phyloP scores from a whole-genome alignment of 2,329 filamentous ascomycete species.

The Aureobasidium mangrovei region DNA sequence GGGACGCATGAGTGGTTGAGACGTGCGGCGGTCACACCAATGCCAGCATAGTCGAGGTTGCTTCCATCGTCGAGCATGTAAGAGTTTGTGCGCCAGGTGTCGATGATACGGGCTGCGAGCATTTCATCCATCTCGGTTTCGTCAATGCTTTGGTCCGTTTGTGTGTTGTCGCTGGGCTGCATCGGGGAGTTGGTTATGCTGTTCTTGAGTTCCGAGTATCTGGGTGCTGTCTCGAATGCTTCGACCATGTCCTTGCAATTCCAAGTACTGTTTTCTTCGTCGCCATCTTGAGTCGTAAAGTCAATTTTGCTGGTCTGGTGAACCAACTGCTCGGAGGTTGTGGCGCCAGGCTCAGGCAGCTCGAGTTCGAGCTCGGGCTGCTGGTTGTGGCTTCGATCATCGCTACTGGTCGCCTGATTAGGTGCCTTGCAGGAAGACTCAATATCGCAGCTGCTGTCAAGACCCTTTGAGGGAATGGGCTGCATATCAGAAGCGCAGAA shows the following conservation, averaged over 20 bases:
- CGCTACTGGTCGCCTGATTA: background rate
- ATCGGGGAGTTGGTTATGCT: background rate
- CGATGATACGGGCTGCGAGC: background rate
- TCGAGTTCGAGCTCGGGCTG: background rate
- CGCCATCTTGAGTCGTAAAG: background rate
- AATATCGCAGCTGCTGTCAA: background rate
- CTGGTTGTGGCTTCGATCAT: background rate
- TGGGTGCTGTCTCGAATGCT: background rate
- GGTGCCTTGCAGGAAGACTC: background rate
- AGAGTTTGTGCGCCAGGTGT: conserved; percentile 8
- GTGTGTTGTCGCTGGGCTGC: background rate
- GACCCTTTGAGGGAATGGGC: background rate
- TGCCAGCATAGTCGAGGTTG: background rate
- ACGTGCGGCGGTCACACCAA: conserved; percentile 11
- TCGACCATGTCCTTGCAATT: background rate
- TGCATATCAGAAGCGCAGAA: conserved; percentile 3
- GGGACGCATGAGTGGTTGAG: conserved; percentile 16
- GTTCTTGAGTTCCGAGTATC: background rate
- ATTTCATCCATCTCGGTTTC: background rate
- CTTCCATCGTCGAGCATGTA: conserved; percentile 7
- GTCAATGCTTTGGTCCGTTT: background rate
- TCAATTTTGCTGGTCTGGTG: background rate
- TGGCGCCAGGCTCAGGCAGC: background rate
- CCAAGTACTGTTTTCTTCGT: background rate
- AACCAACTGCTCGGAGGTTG: background rate